Conservation (phyloP, 2,329 filamentous ascomycete species). For the Calonectria multiphialidica region DNA sequence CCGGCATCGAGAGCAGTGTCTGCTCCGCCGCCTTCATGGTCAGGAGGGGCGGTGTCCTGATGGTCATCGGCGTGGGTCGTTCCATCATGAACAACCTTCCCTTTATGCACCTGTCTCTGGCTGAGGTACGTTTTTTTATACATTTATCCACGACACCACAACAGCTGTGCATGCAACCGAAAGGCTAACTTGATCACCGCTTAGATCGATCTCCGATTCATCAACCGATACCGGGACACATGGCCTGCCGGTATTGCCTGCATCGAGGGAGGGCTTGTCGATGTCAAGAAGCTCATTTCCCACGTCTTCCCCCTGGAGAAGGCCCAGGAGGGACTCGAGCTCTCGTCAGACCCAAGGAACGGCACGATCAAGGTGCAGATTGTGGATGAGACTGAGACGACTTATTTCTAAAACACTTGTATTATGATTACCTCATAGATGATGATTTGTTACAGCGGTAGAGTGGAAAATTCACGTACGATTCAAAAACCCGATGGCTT, state of each 20-base stretch:
- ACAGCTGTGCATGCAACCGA: not conserved
- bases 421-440: constrained; percentile 3
- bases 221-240: constrained; percentile 77
- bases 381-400: constrained; percentile 45
- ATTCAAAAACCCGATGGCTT: not conserved
- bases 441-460: constrained; percentile 6
- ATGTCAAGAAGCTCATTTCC: constrained; percentile 70
- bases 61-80: constrained; percentile 74
- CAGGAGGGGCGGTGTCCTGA: constrained; percentile 69
- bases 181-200: constrained; percentile 46
- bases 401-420: constrained; percentile 34
- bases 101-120: constrained; percentile 74
- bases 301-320: constrained; percentile 73
- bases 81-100: constrained; percentile 74
- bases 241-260: constrained; percentile 76
- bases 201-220: constrained; percentile 74
- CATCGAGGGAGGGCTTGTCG: constrained; percentile 68
- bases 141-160: not conserved
- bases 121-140: constrained; percentile 58
- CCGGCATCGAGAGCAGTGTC: constrained; percentile 73
- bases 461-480: constrained; percentile 8
- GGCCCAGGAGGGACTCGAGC: constrained; percentile 62
- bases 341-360: constrained; percentile 49
- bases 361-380: constrained; percentile 53
- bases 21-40: constrained; percentile 69